Evolutionary conservation across 345 rosid species (phyloP), one percentile per base, ranked within the genome.

Genomic region (Sonneratia alba): DNA sequence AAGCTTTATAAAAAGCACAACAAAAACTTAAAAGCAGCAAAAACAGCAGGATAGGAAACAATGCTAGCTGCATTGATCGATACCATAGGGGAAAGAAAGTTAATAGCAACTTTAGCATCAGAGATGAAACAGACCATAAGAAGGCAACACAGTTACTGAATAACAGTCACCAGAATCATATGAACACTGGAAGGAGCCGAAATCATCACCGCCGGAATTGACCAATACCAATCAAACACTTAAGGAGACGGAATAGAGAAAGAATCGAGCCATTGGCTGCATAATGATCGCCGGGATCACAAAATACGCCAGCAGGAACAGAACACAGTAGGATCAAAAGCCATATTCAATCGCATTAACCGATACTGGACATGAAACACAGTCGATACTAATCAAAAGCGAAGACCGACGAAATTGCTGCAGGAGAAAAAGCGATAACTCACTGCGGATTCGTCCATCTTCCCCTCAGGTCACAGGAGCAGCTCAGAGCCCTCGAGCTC

Each of bases 371-470:
- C 34, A 34, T 38, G 45, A 37, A 37, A 37, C 43, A 37, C 24
- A 36, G 68, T 38, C 43, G 47, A 37, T 15, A 24, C 48, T 1
- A 40, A 45, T 6, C 15, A 11, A 62, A 45, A 40, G 27, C 49
- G 32, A 42, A 3, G 36, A 47, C 13, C 4, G 70, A 42, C 1
- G 18, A 24, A 62, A 62, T 34, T 34, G 66, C 66, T 24, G 66
- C 15, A 12, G 66, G 27, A 62, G 37, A 32, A 62, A 6, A 27
- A 27, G 16, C 19, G 18, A 62, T 9, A 24, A 62, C 66, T 62
- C 37, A 62, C 66, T 7, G 66, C 18, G 37, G 66, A 27, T 62
- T 62, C 66, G 18, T 27, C 66, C 66, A 62, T 62, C 36, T 62
- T 62, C 66, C 27, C 11, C 19, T 6, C 19, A 12, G 38, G 19